phyloP scores from a whole-genome alignment of 176 grass and related monocot species.

The Carex littledalei region DNA sequence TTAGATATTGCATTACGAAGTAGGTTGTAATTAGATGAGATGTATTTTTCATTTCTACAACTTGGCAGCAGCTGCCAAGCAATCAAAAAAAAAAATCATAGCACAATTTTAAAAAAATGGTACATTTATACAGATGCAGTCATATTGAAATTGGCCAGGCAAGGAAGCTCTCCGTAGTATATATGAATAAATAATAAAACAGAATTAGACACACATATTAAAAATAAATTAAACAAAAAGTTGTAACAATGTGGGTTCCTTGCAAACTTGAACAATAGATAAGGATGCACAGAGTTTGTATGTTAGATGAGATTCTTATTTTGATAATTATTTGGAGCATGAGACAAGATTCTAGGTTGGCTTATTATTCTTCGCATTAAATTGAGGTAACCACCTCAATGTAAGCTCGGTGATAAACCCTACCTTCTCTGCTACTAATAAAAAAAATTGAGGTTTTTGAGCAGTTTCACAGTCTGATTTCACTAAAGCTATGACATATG shows the following conservation, averaged over 20 bases:
- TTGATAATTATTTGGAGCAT: not conserved
- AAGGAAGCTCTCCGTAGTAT: not conserved
- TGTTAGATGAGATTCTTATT: not conserved
- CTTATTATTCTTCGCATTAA: not conserved
- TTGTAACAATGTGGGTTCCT: not conserved
- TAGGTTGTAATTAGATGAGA: too few species aligned
- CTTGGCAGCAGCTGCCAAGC: too few species aligned
- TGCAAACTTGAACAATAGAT: not conserved
- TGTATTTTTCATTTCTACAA: too few species aligned
- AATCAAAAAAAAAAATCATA: too few species aligned
- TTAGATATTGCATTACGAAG: too few species aligned
- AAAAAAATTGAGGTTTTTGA: not conserved
- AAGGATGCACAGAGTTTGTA: not conserved
- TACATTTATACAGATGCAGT: too few species aligned
- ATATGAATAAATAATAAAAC: not conserved
- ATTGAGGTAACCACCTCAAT: not conserved
- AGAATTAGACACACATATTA: not conserved
- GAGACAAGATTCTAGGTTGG: not conserved
- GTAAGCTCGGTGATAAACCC: not conserved
- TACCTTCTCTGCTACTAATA: not conserved
- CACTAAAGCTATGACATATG: not conserved
- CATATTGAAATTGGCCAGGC: not conserved
- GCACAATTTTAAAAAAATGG: too few species aligned
- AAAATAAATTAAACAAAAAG: not conserved
- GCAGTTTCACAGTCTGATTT: not conserved